Conservation (phyloP, 768 basidiomycete species). For the Multifurca ochricompacta region DNA sequence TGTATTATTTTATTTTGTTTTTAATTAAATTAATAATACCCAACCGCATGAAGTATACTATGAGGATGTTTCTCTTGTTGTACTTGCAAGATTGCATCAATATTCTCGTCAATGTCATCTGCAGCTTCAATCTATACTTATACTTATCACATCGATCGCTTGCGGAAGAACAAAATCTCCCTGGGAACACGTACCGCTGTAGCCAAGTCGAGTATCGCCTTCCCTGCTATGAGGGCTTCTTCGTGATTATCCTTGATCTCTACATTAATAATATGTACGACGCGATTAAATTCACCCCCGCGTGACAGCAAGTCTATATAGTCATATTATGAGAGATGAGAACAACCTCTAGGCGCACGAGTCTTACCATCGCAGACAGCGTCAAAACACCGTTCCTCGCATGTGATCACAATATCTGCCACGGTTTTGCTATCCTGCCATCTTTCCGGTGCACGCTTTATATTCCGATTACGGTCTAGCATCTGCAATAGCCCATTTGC, state of each 20-base stretch:
- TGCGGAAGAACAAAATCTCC: slow-evolving; percentile 6
- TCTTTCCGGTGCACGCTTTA: slow-evolving; percentile 90
- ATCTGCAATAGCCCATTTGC: slow-evolving; percentile 92
- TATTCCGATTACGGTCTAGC: slow-evolving; percentile 89
- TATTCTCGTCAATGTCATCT: slow-evolving; percentile 85
- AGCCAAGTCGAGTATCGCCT: slow-evolving; percentile 88
- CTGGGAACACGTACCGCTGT: slow-evolving; percentile 58
- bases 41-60: slow-evolving; percentile 82
- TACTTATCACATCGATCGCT: not conserved
- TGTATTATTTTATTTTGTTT: too few relatives aligned
- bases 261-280: slow-evolving; percentile 94
- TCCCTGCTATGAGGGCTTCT: slow-evolving; percentile 93
- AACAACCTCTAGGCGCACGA: slow-evolving; percentile 7
- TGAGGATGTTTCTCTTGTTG: slow-evolving; percentile 93
- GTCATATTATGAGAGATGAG: slow-evolving; percentile 12
- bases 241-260: slow-evolving; percentile 99
- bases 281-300: slow-evolving; percentile 88
- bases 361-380: slow-evolving; percentile 91
- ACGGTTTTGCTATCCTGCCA: slow-evolving; percentile 90
- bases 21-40: slow-evolving; percentile 55
- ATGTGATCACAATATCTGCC: slow-evolving; percentile 97
- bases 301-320: slow-evolving; percentile 68
- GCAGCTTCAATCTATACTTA: slow-evolving; percentile 78
- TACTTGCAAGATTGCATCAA: slow-evolving; percentile 72
- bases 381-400: slow-evolving; percentile 98